A percentile compares a stretch with the other conserved stretches of the same genome.
These are phyloP conservation scores for Tetracentron sinense DNA, from an alignment of 164 flowering plant species.

Conservation along the genomic window DNA sequence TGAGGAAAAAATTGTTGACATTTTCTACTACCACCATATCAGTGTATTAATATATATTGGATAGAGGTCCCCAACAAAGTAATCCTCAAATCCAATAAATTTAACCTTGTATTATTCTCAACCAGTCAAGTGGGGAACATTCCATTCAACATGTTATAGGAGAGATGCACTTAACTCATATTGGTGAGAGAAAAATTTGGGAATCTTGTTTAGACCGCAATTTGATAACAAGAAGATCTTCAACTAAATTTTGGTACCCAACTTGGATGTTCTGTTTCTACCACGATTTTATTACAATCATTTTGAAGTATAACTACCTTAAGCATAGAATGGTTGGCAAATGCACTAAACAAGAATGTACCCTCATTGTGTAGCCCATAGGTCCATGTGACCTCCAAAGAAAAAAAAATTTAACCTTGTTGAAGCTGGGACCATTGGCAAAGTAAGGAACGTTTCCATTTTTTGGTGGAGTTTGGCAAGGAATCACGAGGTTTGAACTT, in stretches of 20 bases:
- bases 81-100: not conserved
- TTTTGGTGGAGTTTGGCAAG: no score
- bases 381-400: no score
- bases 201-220: slow-evolving; percentile 5
- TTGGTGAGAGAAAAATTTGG: slow-evolving; percentile 13
- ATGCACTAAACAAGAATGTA: slow-evolving; percentile 11
- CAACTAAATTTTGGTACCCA: slow-evolving; percentile 8
- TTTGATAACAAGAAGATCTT: slow-evolving; percentile 1
- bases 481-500: no score
- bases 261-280: not conserved
- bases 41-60: not conserved
- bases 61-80: slow-evolving; percentile 6
- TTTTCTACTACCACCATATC: not conserved
- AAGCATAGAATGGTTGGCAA: slow-evolving; percentile 9
- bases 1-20: not conserved
- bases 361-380: no score
- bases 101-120: slow-evolving; percentile 12
- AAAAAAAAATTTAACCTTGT: no score
- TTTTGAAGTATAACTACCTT: not conserved
- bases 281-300: not conserved
- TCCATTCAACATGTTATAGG: slow-evolving; percentile 1
- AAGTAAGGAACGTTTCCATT: no score
- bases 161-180: slow-evolving; percentile 3
- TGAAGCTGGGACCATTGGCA: no score
- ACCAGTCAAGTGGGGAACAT: slow-evolving; percentile 19